Evolutionary conservation across 2,329 filamentous ascomycete species (phyloP), one percentile per base, ranked within the genome.

Genomic region (Cadophora sp.): DNA sequence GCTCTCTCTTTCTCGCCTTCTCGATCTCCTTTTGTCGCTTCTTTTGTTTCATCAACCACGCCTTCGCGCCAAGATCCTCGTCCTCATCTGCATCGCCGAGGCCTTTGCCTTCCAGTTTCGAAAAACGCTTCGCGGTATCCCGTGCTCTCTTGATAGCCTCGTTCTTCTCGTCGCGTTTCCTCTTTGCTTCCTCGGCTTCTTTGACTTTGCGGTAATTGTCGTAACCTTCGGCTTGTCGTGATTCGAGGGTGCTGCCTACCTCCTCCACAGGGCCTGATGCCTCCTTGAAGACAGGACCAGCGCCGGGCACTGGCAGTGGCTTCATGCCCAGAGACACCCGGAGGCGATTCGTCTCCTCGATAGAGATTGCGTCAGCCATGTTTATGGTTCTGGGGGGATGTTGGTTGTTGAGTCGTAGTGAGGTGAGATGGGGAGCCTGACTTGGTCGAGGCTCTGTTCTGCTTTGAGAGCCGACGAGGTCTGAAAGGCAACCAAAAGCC

Each of bases 321-420:
- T 95, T 93, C 83, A 97, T 89, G 76, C 95, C 95, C 82, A 97
- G 88, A 59, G 93, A 93, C 74, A 90, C 85, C 75, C 95, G 93
- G 76, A 97, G 91, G 77, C 94, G 92, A 82, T 98, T 98, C 72
- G 93, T 93, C 84, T 97, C 94, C 80, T 96, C 92, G 77, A 98
- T 94, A 33, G 91, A 90, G 53, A 92, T 87, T 74, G 89, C 83
- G 78, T 90, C 87, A 83, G 75, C 70, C 76, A 78, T 78, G 30
- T 30, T 60, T 36, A 59, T 13, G 53, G 33, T 9, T 18, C 8
- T 13, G 2, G 11, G 16, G 33, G 9, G 18, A 24, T 1, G 24
- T 27, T 3, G 43, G 11, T 41, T 59, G 45, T 30, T 22, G 45
- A n/a, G 7, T 50, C n/a, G 30, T 45, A 16, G 43, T 9, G 27